phyloP scores from a whole-genome alignment of 2,329 filamentous ascomycete genomes.

The Drechslerella dactyloides region DNA sequence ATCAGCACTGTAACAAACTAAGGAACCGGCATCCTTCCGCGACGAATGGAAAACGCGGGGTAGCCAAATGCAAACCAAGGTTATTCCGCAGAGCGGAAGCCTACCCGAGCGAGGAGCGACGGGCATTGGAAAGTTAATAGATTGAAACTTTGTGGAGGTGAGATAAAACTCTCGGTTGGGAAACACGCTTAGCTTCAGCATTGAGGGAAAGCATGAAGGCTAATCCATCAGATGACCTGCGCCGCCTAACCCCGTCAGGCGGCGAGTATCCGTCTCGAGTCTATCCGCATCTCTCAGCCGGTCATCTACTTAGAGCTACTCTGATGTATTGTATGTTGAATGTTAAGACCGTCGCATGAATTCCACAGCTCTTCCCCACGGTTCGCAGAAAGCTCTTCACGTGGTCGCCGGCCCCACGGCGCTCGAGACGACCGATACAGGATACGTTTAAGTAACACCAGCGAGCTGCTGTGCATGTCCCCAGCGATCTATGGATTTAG shows the following conservation, averaged over 20 bases:
- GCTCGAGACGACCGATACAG: too few species aligned
- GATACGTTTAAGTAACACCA: not conserved
- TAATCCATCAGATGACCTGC: slow-evolving; percentile 27
- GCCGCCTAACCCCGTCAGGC: too few species aligned
- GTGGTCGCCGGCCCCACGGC: too few species aligned
- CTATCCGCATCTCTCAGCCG: not conserved
- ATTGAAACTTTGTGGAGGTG: not conserved
- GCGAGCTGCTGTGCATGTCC: not conserved
- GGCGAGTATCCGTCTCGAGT: slow-evolving; percentile 3
- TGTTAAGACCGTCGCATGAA: slow-evolving; percentile 4
- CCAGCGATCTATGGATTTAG: slow-evolving; percentile 15
- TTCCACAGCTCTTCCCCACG: slow-evolving; percentile 13
- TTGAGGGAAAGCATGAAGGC: not conserved
- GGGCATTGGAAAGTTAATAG: not conserved
- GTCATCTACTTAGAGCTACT: too few species aligned
- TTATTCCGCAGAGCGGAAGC: slow-evolving; percentile 10
- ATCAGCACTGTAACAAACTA: not conserved
- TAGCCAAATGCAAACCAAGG: not conserved
- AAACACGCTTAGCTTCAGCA: too few species aligned
- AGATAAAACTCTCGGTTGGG: not conserved
- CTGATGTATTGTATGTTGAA: too few species aligned
- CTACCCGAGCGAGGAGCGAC: slow-evolving; percentile 14
- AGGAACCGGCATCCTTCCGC: slow-evolving; percentile 36
- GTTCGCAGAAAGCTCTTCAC: slow-evolving; percentile 6
- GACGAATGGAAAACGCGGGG: slow-evolving; percentile 30